phyloP scores from a whole-genome alignment of 495 filamentous ascomycete genomes.

The Pyrenopolyporus hunteri region DNA sequence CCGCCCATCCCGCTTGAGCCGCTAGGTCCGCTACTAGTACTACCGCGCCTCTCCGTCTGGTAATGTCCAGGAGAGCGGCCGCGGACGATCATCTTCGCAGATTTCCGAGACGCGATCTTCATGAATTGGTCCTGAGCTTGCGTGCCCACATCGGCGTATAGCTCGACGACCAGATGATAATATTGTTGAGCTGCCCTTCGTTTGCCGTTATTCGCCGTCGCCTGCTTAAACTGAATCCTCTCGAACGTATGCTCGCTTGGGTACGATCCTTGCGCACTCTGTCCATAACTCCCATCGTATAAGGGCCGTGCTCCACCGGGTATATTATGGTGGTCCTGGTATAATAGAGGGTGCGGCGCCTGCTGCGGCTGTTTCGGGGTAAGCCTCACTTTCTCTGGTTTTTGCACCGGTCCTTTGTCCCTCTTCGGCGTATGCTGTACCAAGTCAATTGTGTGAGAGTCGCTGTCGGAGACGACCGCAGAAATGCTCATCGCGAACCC shows the following conservation, averaged over 20 bases:
- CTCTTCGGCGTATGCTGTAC: constrained; percentile 95
- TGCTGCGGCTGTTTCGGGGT: constrained; percentile 67
- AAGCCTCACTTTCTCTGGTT: constrained; percentile 74
- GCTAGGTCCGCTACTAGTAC: constrained; percentile 74
- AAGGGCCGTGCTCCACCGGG: constrained; percentile 44
- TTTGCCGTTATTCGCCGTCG: constrained; percentile 96
- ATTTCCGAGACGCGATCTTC: constrained; percentile 79
- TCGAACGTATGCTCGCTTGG: constrained; percentile 77
- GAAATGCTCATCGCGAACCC: constrained; percentile 88
- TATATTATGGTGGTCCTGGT: constrained; percentile 46
- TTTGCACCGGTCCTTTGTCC: constrained; percentile 86
- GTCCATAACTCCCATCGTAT: constrained; percentile 50
- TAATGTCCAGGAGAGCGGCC: constrained; percentile 94
- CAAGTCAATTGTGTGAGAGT: constrained; percentile 80
- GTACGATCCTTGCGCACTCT: constrained; percentile 46
- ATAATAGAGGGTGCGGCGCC: constrained; percentile 47
- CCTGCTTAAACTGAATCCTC: constrained; percentile 94
- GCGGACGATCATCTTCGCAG: constrained; percentile 89
- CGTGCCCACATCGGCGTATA: constrained; percentile 74
- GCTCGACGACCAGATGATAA: constrained; percentile 89
- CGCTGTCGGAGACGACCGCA: constrained; percentile 79
- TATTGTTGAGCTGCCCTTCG: constrained; percentile 90
- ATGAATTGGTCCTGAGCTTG: constrained; percentile 62
- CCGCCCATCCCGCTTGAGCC: constrained; percentile 57
- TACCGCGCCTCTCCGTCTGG: constrained; percentile 78